phyloP scores from a whole-genome alignment of 805 yeast species.

The Maudiozyma bulderi region DNA sequence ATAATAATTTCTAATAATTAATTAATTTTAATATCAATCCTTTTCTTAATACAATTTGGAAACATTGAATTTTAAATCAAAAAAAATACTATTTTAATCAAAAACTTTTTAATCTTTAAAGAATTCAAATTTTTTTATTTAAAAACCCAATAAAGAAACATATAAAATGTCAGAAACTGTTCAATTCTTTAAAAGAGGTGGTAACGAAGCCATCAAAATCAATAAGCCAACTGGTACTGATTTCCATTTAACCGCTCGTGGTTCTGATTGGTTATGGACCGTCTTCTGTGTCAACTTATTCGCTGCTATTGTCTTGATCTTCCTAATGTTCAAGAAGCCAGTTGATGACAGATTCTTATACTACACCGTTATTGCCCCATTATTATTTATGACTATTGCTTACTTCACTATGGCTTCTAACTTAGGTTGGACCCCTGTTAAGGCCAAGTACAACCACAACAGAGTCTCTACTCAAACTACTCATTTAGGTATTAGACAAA shows the following conservation, averaged over 20 bases:
- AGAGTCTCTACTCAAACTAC: conserved; percentile 22
- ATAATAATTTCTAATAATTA: neutral
- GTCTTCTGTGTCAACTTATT: conserved; percentile 40
- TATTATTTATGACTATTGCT: conserved; percentile 36
- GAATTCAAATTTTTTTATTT: neutral
- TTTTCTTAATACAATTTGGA: neutral
- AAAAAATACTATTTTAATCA: too few relatives aligned
- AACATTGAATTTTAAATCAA: neutral
- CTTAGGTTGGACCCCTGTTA: conserved; percentile 44
- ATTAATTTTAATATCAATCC: neutral
- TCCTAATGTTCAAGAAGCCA: conserved; percentile 23
- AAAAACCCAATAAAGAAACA: neutral
- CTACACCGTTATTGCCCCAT: conserved; percentile 35
- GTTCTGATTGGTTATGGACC: conserved; percentile 65
- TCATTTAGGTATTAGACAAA: conserved; percentile 37
- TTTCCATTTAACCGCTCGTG: conserved; percentile 47
- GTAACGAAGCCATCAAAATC: conserved; percentile 34
- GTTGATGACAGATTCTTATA: conserved; percentile 29
- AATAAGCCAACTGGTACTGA: conserved; percentile 41
- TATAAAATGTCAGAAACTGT: conserved; percentile 10
- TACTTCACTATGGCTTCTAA: conserved; percentile 53
- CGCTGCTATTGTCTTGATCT: conserved; percentile 24
- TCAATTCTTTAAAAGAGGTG: conserved; percentile 18
- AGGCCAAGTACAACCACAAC: conserved; percentile 43
- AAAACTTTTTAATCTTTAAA: neutral